phyloP scores from a whole-genome alignment of 2,329 filamentous ascomycete genomes.

The Ascochyta lentis region DNA sequence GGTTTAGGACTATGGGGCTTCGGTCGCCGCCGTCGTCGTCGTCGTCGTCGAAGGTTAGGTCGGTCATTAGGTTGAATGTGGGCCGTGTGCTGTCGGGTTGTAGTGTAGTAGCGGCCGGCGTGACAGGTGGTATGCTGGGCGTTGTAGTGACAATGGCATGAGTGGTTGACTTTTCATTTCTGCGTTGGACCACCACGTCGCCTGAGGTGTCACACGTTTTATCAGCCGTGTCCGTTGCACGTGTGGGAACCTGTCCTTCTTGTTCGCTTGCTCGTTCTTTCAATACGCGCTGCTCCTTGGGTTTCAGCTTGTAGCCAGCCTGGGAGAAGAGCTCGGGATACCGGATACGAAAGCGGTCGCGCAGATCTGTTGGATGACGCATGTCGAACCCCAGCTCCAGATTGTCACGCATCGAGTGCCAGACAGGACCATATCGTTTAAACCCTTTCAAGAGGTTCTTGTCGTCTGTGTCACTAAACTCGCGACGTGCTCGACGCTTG shows the following conservation, averaged over 20 bases:
- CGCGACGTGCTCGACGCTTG: constrained; percentile 60
- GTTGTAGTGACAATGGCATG: background rate
- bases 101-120: constrained; percentile 9
- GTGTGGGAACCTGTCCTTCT: background rate
- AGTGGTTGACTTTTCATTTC: background rate
- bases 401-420: constrained; percentile 66
- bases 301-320: constrained; percentile 53
- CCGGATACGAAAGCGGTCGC: constrained; percentile 67
- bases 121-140: background rate
- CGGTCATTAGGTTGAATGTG: constrained; percentile 27
- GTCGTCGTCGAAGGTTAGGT: constrained; percentile 30
- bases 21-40: constrained; percentile 20
- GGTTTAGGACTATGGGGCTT: constrained; percentile 44
- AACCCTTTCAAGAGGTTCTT: constrained; percentile 65
- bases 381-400: constrained; percentile 57
- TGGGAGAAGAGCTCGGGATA: constrained; percentile 64
- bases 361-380: constrained; percentile 63
- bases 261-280: constrained; percentile 23
- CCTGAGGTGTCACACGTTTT: background rate
- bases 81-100: constrained; percentile 22
- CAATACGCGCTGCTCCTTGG: constrained; percentile 32
- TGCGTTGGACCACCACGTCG: background rate
- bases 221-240: background rate
- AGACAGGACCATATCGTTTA: constrained; percentile 64
- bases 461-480: constrained; percentile 65